Conservation (phyloP, 768 basidiomycete species). For the Xerocomellus chrysenteron region DNA sequence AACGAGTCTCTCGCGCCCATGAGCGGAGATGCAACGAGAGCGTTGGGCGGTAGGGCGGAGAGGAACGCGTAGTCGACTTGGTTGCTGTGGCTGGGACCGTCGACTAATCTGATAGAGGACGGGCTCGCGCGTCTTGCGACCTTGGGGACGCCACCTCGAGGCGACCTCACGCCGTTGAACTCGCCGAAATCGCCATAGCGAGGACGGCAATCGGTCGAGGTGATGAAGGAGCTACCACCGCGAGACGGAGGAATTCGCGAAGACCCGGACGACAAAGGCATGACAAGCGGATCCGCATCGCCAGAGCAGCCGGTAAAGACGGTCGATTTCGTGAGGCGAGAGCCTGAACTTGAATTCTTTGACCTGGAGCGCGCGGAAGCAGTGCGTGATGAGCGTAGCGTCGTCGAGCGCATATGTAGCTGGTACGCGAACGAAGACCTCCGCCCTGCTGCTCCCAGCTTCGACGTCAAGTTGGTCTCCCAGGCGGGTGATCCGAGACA, state of each 20-base stretch:
- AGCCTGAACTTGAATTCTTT: neutral
- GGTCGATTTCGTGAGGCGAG: conserved; percentile 10
- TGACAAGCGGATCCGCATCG: neutral
- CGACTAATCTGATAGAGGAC: conserved; percentile 28
- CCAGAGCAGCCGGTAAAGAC: conserved; percentile 6
- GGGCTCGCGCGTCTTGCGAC: conserved; percentile 13
- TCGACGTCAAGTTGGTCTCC: conserved; percentile 25
- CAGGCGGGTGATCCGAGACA: conserved; percentile 34
- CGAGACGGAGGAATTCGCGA: neutral
- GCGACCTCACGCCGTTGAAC: neutral
- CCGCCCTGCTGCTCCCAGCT: conserved; percentile 1
- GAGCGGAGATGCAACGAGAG: conserved; percentile 20
- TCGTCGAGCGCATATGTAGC: conserved; percentile 6
- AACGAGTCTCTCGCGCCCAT: conserved; percentile 28
- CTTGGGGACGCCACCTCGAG: neutral
- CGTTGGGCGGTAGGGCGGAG: conserved; percentile 21
- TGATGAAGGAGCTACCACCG: neutral
- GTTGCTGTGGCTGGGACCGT: conserved; percentile 7
- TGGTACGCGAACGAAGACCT: conserved; percentile 8
- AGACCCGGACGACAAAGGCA: neutral
- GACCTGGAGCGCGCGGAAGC: neutral
- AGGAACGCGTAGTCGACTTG: conserved; percentile 26
- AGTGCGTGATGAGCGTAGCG: neutral
- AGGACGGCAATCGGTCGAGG: neutral
- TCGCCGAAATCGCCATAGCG: conserved; percentile 10